Conservation (phyloP, 2,329 filamentous ascomycete genomes). For the Cordyceps cicadae region DNA sequence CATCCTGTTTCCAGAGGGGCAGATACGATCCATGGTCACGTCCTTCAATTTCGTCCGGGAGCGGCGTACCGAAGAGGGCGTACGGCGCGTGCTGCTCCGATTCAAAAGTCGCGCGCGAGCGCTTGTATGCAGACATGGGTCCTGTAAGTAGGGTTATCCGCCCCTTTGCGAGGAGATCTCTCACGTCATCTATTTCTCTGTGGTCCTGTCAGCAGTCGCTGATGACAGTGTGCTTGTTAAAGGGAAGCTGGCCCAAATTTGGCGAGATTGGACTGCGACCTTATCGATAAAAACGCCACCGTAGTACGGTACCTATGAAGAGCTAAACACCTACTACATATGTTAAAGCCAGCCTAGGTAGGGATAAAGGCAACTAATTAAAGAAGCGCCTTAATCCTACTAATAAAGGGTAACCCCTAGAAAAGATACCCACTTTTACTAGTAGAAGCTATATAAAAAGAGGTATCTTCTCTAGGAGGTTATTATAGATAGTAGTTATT, state of each 20-base stretch:
- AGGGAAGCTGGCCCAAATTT: background rate
- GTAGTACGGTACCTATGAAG: too few species aligned
- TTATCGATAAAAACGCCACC: conserved; percentile 9
- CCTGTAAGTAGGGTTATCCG: background rate
- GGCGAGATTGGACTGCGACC: background rate
- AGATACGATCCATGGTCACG: conserved; percentile 89
- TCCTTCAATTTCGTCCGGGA: conserved; percentile 69
- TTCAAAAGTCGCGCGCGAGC: conserved; percentile 71
- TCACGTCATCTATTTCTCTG: background rate
- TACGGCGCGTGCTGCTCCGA: conserved; percentile 66
- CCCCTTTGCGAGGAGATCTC: background rate
- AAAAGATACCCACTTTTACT: too few species aligned
- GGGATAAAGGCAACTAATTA: too few species aligned
- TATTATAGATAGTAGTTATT: too few species aligned
- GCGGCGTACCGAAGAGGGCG: conserved; percentile 73
- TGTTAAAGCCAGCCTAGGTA: too few species aligned
- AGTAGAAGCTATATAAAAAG: too few species aligned
- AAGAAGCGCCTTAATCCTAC: too few species aligned
- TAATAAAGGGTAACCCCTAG: too few species aligned
- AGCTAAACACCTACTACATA: too few species aligned
- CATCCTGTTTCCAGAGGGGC: conserved; percentile 97
- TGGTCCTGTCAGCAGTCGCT: background rate
- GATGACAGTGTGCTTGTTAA: background rate
- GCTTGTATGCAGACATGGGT: conserved; percentile 59
- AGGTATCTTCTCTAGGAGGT: too few species aligned